phyloP scores from a whole-genome alignment of 2,329 filamentous ascomycete species.

The Colletotrichum coccodes region DNA sequence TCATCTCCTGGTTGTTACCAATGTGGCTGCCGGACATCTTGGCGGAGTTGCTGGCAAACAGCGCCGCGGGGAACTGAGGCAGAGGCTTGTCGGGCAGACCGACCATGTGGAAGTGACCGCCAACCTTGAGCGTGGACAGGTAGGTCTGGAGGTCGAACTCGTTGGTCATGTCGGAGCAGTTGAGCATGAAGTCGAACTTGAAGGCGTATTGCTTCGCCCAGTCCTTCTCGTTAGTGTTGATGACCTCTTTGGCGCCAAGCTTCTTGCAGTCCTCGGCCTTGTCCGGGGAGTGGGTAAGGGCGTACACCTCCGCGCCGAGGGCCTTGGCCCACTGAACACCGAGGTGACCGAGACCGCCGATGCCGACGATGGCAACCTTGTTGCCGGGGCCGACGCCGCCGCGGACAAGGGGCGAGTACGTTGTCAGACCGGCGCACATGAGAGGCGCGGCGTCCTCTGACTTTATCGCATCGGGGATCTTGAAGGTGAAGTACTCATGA shows the following conservation, averaged over 20 bases:
- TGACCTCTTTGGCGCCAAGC: slow-evolving; percentile 69
- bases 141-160: slow-evolving; percentile 65
- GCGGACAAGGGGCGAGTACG: slow-evolving; percentile 74
- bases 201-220: slow-evolving; percentile 67
- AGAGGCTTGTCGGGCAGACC: slow-evolving; percentile 65
- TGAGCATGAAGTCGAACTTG: slow-evolving; percentile 62
- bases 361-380: slow-evolving; percentile 75
- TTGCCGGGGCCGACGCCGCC: slow-evolving; percentile 77
- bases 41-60: slow-evolving; percentile 51
- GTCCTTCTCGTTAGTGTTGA: slow-evolving; percentile 56
- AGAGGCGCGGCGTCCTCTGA: slow-evolving; percentile 70
- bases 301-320: slow-evolving; percentile 73
- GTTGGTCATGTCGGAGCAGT: slow-evolving; percentile 59
- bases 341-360: slow-evolving; percentile 81
- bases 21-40: slow-evolving; percentile 63
- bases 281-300: slow-evolving; percentile 67
- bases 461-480: slow-evolving; percentile 63
- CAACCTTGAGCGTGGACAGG: slow-evolving; percentile 61
- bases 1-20: slow-evolving; percentile 69
- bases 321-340: slow-evolving; percentile 78
- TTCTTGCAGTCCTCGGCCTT: slow-evolving; percentile 70
- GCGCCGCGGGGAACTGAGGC: slow-evolving; percentile 50
- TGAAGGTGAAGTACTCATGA: slow-evolving; percentile 68
- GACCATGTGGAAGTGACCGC: slow-evolving; percentile 66
- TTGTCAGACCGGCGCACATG: slow-evolving; percentile 81